phyloP scores from a whole-genome alignment of 73 alveolate genomes.

The Symbiodinium natans region DNA sequence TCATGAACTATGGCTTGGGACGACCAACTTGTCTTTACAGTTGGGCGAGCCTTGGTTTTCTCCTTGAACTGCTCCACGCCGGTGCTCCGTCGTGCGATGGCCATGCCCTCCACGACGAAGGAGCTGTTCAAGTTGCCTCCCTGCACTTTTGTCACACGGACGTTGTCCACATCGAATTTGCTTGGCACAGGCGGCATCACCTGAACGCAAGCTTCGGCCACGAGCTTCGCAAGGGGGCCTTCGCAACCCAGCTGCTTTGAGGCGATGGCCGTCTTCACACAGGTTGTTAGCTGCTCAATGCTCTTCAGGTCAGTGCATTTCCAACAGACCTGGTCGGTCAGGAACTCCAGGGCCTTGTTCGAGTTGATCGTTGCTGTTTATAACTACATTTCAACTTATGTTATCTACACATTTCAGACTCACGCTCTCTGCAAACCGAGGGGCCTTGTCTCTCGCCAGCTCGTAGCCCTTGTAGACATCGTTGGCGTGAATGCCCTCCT shows the following conservation, averaged over 20 bases:
- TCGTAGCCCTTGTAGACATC: conserved; percentile 62
- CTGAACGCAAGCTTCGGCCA: conserved; percentile 83
- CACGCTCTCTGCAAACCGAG: too few relatives aligned
- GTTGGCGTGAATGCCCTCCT: conserved; percentile 95
- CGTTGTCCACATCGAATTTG: conserved; percentile 88
- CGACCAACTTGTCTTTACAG: too few relatives aligned
- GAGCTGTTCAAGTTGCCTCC: conserved; percentile 90
- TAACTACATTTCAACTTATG: too few relatives aligned
- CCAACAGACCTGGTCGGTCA: conserved; percentile 76
- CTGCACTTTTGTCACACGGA: conserved; percentile 78
- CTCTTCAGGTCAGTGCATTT: conserved; percentile 46
- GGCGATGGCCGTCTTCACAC: conserved; percentile 89
- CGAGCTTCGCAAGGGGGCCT: conserved; percentile 89
- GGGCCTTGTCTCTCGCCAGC: conserved; percentile 76
- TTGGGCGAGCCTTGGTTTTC: conserved; percentile 78
- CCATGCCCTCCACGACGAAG: conserved; percentile 94
- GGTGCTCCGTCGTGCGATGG: conserved; percentile 89
- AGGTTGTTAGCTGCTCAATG: conserved; percentile 68
- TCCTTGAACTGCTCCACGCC: conserved; percentile 92
- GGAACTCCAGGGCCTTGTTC: conserved; percentile 23
- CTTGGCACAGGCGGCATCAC: conserved; percentile 92
- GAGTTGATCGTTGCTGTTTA: too few relatives aligned
- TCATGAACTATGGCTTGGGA: too few relatives aligned
- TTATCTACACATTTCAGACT: too few relatives aligned
- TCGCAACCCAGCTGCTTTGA: conserved; percentile 93